Base-by-base conservation (phyloP, 345 rosid species). In the Hibiscus trionum region DNA sequence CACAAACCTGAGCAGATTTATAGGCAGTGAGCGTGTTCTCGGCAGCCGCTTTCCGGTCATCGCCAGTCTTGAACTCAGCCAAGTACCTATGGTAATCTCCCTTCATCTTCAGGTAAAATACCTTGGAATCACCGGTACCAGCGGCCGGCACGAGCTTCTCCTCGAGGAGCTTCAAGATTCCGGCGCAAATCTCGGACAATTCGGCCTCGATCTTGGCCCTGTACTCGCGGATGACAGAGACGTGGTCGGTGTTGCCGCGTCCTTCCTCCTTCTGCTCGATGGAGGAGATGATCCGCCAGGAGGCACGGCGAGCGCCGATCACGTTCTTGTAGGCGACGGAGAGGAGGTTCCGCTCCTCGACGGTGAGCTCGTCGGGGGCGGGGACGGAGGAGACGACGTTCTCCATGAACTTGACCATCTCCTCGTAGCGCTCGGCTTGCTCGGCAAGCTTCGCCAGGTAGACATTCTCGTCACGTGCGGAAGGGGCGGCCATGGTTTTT, bases 311-410 rank as follows among this genome's bases (percentile, higher is more conserved):
- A 0, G 89, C 84, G 5, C 93, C 93, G 21, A 88, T 82, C 78
- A 86, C 89, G 75, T 88, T 85, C 86, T 88, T 88, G 82, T 85
- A 88, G 4, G 86, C 93, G 0, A 88, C 93, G 19, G 93, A 88
- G 17, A 88, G 84, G 2, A 86, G 77, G 72, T 88, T 88, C 47
- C 89, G 76, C 82, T 88, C 91, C 76, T 88, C 93, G 4, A 85
- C 85, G 0, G 89, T 82, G 72, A 85, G 79, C 58, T 88, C 89
- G 58, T 63, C 70, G 26, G 62, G 33, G 37, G 57, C 61, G 44
- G 80, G 76, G 27, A 47, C 47, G 24, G 57, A 52, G 58, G 80
- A 77, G 21, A 88, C 93, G 15, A 87, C 86, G 72, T 85, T 85
- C 78, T 85, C 85, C 93, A 87, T 85, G 26, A 85, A 81, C 17